Evolutionary conservation across 2,329 filamentous ascomycete genomes (phyloP).

Genomic region (Leptosphaerulina australis): DNA sequence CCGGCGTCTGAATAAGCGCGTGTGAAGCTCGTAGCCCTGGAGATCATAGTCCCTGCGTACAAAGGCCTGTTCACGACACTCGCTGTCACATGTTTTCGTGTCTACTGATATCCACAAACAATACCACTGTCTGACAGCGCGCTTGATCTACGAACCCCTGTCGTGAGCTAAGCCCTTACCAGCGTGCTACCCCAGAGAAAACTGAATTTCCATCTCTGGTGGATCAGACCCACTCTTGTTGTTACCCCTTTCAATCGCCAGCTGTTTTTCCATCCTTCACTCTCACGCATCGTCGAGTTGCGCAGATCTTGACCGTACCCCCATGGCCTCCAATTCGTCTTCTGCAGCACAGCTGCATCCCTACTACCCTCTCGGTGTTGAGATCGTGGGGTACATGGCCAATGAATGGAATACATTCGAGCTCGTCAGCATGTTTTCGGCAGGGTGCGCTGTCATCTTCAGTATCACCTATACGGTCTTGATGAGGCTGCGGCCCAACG

Average conservation of each 20-base stretch:
- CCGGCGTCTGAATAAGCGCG: background rate
- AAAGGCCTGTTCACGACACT: background rate
- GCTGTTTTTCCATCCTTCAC: background rate
- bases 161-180: background rate
- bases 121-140: background rate
- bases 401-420: constrained; percentile 67
- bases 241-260: background rate
- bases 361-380: constrained; percentile 71
- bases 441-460: constrained; percentile 64
- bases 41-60: background rate
- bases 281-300: constrained; percentile 7
- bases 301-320: constrained; percentile 18
- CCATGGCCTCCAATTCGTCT: constrained; percentile 20
- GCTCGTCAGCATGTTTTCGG: constrained; percentile 66
- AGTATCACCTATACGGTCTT: constrained; percentile 61
- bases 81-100: constrained; percentile 14
- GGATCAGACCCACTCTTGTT: background rate
- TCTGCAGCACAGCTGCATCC: constrained; percentile 58
- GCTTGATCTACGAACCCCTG: background rate
- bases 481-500: constrained; percentile 58
- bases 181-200: constrained; percentile 1
- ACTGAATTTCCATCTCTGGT: background rate
- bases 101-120: background rate
- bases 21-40: background rate
- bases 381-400: constrained; percentile 67